phyloP scores from a whole-genome alignment of 257 asterid genomes.

The Rauvolfia tetraphylla region DNA sequence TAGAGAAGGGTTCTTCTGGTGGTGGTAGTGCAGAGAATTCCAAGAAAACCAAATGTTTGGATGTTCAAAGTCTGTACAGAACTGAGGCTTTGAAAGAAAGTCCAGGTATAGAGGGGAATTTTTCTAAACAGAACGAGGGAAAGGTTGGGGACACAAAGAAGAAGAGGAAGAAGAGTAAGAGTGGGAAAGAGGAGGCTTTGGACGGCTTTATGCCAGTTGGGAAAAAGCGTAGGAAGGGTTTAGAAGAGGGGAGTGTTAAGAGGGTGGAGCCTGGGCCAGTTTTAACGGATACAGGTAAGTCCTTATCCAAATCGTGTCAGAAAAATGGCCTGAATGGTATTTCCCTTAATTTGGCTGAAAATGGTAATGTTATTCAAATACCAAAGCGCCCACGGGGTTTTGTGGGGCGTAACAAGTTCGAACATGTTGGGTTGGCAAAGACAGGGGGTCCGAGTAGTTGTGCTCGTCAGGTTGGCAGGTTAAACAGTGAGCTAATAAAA shows the following conservation, averaged over 20 bases:
- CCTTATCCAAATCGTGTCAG: conserved; percentile 28
- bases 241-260: conserved; percentile 34
- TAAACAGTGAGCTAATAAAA: conserved; percentile 35
- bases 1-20: conserved; percentile 38
- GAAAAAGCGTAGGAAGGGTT: conserved; percentile 51
- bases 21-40: conserved; percentile 47
- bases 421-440: conserved; percentile 32
- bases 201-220: conserved; percentile 47
- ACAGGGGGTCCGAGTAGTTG: conserved; percentile 35
- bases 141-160: conserved; percentile 31
- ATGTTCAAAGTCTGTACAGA: conserved; percentile 68
- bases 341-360: conserved; percentile 52
- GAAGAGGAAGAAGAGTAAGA: conserved; percentile 55
- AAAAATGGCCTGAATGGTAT: conserved; percentile 46
- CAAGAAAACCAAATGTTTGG: conserved; percentile 77
- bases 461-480: conserved; percentile 27
- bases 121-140: conserved; percentile 31
- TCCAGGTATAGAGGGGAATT: conserved; percentile 20
- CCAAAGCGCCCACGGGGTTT: conserved; percentile 90
- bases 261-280: conserved; percentile 32
- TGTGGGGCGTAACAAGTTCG: conserved; percentile 54
- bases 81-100: conserved; percentile 44
- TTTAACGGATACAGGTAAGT: conserved; percentile 15
- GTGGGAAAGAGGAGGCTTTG: conserved; percentile 50
- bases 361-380: conserved; percentile 52